These are phyloP conservation scores for Chytridiales sp. DNA, from an alignment of 371 early-diverging fungal genomes.

Conservation along the genomic window DNA sequence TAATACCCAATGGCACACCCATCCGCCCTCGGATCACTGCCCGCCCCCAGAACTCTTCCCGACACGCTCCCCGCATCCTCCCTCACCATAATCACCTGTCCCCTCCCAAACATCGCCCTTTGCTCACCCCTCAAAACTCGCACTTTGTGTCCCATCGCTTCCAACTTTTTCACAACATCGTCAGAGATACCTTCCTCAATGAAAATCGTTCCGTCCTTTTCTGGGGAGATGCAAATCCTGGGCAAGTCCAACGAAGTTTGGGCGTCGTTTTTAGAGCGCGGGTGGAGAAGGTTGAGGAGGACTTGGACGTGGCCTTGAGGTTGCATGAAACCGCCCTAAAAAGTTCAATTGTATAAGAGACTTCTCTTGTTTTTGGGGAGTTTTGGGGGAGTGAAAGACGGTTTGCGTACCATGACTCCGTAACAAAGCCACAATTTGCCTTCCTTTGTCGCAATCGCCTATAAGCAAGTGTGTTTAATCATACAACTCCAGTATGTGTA, in stretches of 20 bases:
- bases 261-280: conserved; percentile 48
- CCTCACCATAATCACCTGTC: conserved; percentile 58
- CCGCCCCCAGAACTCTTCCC: conserved; percentile 26
- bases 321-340: conserved; percentile 65
- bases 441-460: conserved; percentile 26
- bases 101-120: conserved; percentile 70
- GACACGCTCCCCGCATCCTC: conserved; percentile 17
- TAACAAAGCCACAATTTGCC: conserved; percentile 15
- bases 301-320: conserved; percentile 86
- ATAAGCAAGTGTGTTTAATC: too few relatives aligned
- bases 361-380: conserved; percentile 33
- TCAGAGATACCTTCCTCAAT: conserved; percentile 64
- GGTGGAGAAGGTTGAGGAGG: conserved; percentile 63
- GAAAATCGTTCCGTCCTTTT: conserved; percentile 41
- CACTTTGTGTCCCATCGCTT: conserved; percentile 63
- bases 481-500: too few relatives aligned
- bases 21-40: conserved; percentile 25
- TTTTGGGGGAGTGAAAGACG: too few relatives aligned
- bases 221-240: conserved; percentile 53
- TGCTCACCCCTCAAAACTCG: conserved; percentile 39
- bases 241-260: conserved; percentile 75
- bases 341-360: too few relatives aligned
- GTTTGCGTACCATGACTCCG: too few relatives aligned
- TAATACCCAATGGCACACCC: conserved; percentile 5
- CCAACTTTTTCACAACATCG: conserved; percentile 54